Base-by-base conservation (phyloP, 306 rosid genomes). In the Cicer bijugum region DNA sequence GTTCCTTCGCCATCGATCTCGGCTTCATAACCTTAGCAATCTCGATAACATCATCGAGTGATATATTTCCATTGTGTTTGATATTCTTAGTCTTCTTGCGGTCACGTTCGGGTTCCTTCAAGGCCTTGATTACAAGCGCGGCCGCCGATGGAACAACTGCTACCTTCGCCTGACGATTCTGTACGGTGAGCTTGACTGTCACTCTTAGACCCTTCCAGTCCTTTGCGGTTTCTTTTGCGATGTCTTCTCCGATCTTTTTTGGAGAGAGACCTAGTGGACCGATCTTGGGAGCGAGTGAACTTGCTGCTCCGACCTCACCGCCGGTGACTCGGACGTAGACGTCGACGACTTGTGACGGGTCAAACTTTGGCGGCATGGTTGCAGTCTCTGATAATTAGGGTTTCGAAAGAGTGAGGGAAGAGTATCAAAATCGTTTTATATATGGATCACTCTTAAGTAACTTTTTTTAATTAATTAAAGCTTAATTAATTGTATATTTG, bases 251-350 rank as follows among this genome's bases (percentile, higher is more conserved):
- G 69, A 90, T 88, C 86, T 90, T 90, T 80, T 90, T 90, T 0
- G 96, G 96, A 14, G 96, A 90, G n/a, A 90, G 88, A 68, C 96
- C 96, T 6, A 88, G 91, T 0, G 96, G 96, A 8, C 96, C 96
- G 77, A 90, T 90, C 87, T 90, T 90, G 6, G 96, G 96, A n/a
- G 96, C 93, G 19, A 90, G 91, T 0, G 96, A 90, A 78, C 93
- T 88, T 15, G 96, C 96, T 5, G 96, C 96, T 0, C 96, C 96
- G 6, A 88, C 96, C 71, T 90, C 96, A 4, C 96, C 96, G 16
- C 96, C 96, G 45, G 93, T 90, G 70, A 90, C 93, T 69, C 96
- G 70, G 59, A 90, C 96, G 62, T 46, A 88, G 2, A 90, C 96
- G 43, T 90, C 96, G 19, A 88, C 91, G 8, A 91, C 85, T 82